Conservation (phyloP, 768 basidiomycete species). For the Lentinus tigrinus region DNA sequence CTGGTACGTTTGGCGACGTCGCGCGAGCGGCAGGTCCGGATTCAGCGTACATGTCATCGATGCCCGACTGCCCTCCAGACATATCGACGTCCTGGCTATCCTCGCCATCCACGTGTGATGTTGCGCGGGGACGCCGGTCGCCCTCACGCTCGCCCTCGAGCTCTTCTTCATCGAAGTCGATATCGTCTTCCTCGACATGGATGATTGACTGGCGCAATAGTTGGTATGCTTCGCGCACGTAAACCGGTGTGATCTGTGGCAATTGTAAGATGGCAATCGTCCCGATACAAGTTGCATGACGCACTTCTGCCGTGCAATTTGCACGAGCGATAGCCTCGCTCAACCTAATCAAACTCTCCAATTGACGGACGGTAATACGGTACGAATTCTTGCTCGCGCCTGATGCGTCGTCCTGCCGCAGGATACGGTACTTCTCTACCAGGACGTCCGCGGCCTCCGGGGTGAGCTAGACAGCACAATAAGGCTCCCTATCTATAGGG, state of each 20-base stretch:
- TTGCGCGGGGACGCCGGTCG: constrained; percentile 34
- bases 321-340: constrained; percentile 97
- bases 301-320: constrained; percentile 90
- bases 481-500: not conserved
- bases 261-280: not conserved
- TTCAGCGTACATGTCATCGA: constrained; percentile 41
- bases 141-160: constrained; percentile 52
- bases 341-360: constrained; percentile 97
- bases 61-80: constrained; percentile 55
- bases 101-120: constrained; percentile 30
- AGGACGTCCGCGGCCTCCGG: constrained; percentile 89
- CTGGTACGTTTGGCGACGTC: constrained; percentile 18
- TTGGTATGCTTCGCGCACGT: constrained; percentile 94
- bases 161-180: constrained; percentile 96
- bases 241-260: constrained; percentile 81
- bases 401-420: constrained; percentile 89
- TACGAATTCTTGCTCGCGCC: constrained; percentile 91
- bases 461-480: constrained; percentile 60
- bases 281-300: constrained; percentile 14
- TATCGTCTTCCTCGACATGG: constrained; percentile 98
- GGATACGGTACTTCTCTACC: constrained; percentile 90
- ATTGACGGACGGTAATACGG: constrained; percentile 94
- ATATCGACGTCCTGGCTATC: constrained; percentile 64
- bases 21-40: constrained; percentile 25
- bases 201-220: constrained; percentile 97